Conservation (phyloP, 106 monocot species). For the Vanilla planifolia region DNA sequence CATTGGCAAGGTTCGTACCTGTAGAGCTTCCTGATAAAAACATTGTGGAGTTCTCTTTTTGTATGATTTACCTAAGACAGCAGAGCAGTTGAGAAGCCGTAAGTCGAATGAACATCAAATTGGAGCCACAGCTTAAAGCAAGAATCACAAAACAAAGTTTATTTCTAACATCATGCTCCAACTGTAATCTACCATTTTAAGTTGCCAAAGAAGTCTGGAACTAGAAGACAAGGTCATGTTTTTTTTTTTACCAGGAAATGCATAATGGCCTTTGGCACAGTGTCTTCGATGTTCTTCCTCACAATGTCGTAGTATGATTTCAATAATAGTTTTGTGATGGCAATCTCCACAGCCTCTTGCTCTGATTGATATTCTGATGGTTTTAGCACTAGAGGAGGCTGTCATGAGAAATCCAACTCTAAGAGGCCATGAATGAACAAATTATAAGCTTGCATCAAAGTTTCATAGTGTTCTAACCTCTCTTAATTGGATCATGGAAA, state of each 20-base stretch:
- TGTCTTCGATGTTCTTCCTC: slow-evolving; percentile 87
- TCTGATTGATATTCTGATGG: slow-evolving; percentile 81
- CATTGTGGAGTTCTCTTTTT: slow-evolving; percentile 85
- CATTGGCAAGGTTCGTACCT: slow-evolving; percentile 40
- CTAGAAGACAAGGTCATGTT: too few species aligned
- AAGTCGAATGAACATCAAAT: background rate
- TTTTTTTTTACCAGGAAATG: slow-evolving; percentile 99
- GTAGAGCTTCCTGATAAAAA: slow-evolving; percentile 90
- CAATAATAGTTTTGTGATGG: slow-evolving; percentile 74
- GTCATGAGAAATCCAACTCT: background rate
- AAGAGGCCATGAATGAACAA: too few species aligned
- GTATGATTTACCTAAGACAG: slow-evolving; percentile 85
- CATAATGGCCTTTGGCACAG: slow-evolving; percentile 95
- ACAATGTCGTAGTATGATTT: slow-evolving; percentile 98
- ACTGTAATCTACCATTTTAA: too few species aligned
- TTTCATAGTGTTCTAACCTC: slow-evolving; percentile 45
- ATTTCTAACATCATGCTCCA: too few species aligned
- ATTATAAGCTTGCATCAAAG: too few species aligned
- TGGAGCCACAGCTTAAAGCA: too few species aligned
- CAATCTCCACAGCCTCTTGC: slow-evolving; percentile 75
- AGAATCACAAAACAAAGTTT: too few species aligned
- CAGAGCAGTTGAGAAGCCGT: background rate
- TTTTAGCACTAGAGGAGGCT: slow-evolving; percentile 82
- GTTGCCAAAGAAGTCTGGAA: too few species aligned
- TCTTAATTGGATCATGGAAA: slow-evolving; percentile 66